phyloP scores from a whole-genome alignment of 2,329 filamentous ascomycete genomes.

The Exophiala spinifera region DNA sequence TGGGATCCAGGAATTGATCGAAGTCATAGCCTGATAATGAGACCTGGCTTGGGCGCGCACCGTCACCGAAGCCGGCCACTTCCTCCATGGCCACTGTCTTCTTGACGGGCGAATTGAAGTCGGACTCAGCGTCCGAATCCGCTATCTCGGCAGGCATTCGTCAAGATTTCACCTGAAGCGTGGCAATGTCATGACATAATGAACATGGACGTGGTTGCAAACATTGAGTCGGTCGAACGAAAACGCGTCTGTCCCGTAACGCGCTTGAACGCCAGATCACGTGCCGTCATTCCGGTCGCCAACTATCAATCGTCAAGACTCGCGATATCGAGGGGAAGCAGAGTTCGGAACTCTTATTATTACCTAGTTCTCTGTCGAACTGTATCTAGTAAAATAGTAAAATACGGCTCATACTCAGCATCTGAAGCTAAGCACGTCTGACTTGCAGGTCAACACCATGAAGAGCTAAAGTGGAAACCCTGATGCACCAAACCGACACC shows the following conservation, averaged over 20 bases:
- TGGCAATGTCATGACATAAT: conserved; percentile 1
- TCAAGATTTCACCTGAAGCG: neutral
- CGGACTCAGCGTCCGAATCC: conserved; percentile 28
- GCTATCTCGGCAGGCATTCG: conserved; percentile 27
- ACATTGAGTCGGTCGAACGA: neutral
- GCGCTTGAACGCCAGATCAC: neutral
- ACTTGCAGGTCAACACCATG: too few relatives aligned
- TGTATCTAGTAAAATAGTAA: too few relatives aligned
- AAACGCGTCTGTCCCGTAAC: neutral
- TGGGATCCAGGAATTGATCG: conserved; percentile 24
- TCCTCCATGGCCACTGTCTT: neutral
- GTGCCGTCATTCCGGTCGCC: neutral
- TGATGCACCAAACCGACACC: too few relatives aligned
- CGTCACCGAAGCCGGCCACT: neutral
- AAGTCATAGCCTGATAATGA: conserved; percentile 21
- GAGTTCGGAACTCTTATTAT: too few relatives aligned
- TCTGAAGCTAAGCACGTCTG: too few relatives aligned
- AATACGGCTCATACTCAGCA: too few relatives aligned
- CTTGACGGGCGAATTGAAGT: conserved; percentile 17
- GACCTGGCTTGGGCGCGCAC: neutral
- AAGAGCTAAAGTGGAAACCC: too few relatives aligned
- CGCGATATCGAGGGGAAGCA: too few relatives aligned
- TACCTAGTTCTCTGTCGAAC: too few relatives aligned
- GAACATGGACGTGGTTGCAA: neutral
- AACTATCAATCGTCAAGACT: too few relatives aligned